Evolutionary conservation across 2,329 filamentous ascomycete genomes (phyloP), one percentile per base, ranked within the genome.

Genomic region (Pseudocercospora ulei): DNA sequence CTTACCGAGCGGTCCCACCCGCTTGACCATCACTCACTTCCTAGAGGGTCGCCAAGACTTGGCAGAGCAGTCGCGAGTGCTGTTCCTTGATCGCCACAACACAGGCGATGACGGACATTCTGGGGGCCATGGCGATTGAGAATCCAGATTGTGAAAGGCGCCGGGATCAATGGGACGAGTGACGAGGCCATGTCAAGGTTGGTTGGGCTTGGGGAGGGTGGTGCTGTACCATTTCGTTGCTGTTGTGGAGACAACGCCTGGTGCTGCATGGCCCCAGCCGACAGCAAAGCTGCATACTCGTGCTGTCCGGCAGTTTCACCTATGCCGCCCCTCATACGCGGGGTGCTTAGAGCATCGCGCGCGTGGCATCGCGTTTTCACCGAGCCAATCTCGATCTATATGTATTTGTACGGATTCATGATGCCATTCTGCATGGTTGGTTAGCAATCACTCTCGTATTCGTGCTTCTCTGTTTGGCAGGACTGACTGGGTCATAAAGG

Each of bases 331-430:
- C n/a, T n/a, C n/a, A n/a, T n/a, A n/a, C n/a, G n/a, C n/a, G n/a
- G n/a, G n/a, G n/a, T n/a, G n/a, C n/a, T n/a, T n/a, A n/a, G n/a
- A n/a, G n/a, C n/a, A n/a, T n/a, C n/a, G n/a, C n/a, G n/a, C n/a
- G n/a, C n/a, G n/a, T n/a, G n/a, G n/a, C n/a, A n/a, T n/a, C n/a
- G n/a, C n/a, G n/a, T n/a, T n/a, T n/a, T n/a, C n/a, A n/a, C n/a
- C n/a, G n/a, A n/a, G n/a, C n/a, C n/a, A n/a, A n/a, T n/a, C n/a
- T 34, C 19, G 30, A 9, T 44, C 41, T 61, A 69, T 52, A 96
- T 81, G 62, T 95, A 96, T 66, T 96, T 96, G 70, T 96, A 96
- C 0, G 88, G 88, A 65, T 95, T 96, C 85, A 96, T 92, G 64
- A 96, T 96, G 31, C 86, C 87, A 53, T 94, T 94, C 85, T 93